phyloP scores from a whole-genome alignment of 352 stramenopile genomes.

The Globisporangium paddicum region DNA sequence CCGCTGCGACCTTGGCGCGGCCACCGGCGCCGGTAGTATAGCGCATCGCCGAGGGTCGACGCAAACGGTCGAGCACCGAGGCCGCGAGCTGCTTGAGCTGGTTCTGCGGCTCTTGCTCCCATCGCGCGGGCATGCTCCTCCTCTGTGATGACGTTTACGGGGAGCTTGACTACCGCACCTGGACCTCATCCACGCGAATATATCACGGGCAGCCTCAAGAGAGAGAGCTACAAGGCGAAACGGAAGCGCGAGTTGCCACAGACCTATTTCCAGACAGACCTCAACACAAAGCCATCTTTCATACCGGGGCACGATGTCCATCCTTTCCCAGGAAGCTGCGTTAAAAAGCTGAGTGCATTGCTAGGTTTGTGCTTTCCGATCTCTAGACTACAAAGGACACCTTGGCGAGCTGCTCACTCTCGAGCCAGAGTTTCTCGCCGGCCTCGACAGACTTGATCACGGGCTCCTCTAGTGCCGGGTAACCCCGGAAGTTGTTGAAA shows the following conservation, averaged over 20 bases:
- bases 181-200: not conserved
- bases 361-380: not conserved
- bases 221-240: no score
- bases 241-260: no score
- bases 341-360: no score
- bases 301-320: not conserved
- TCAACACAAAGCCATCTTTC: not conserved
- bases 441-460: slow-evolving; percentile 22
- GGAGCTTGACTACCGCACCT: not conserved
- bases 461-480: slow-evolving; percentile 31
- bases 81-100: slow-evolving; percentile 8
- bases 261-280: no score
- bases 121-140: slow-evolving; percentile 1
- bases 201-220: no score
- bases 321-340: not conserved
- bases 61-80: slow-evolving; percentile 8
- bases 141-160: not conserved
- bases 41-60: not conserved
- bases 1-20: slow-evolving; percentile 8
- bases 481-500: slow-evolving; percentile 22
- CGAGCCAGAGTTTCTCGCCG: slow-evolving; percentile 27
- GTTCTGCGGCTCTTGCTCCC: slow-evolving; percentile 1
- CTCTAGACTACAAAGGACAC: slow-evolving; percentile 22
- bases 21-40: not conserved
- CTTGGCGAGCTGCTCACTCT: slow-evolving; percentile 36